These are phyloP conservation scores for Aurantiochytrium sp. DNA, from an alignment of 108 stramenopile genomes.

Conservation along the genomic window DNA sequence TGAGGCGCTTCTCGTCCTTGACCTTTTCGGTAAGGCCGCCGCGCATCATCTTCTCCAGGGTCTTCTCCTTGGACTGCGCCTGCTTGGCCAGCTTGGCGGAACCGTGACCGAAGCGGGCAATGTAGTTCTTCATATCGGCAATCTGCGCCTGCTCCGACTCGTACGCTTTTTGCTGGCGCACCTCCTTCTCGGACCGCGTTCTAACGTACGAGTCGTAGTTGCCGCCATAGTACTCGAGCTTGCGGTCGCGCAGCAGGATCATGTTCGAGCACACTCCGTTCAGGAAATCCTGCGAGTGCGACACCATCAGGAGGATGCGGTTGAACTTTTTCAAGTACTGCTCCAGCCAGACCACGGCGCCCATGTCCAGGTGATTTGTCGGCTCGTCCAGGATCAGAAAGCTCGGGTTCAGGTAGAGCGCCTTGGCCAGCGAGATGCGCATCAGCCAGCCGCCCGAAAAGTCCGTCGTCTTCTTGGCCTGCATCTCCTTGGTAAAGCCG, in stretches of 20 bases:
- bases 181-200: constrained; percentile 86
- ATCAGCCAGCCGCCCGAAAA: constrained; percentile 98
- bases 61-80: constrained; percentile 82
- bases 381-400: constrained; percentile 84
- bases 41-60: constrained; percentile 85
- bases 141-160: constrained; percentile 96
- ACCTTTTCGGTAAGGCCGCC: constrained; percentile 89
- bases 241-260: constrained; percentile 80
- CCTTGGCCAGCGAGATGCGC: constrained; percentile 90
- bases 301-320: constrained; percentile 87
- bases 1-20: constrained; percentile 83
- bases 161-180: constrained; percentile 87
- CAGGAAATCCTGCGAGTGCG: constrained; percentile 96
- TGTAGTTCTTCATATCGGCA: constrained; percentile 63
- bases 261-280: constrained; percentile 96
- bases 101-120: constrained; percentile 88
- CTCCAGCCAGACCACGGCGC: constrained; percentile 97
- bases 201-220: constrained; percentile 93
- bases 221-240: constrained; percentile 86
- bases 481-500: constrained; percentile 87
- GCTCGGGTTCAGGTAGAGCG: constrained; percentile 90
- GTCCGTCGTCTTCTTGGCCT: constrained; percentile 82
- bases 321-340: constrained; percentile 86
- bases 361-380: constrained; percentile 85
- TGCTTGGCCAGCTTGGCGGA: constrained; percentile 95